Evolutionary conservation across 2,329 filamentous ascomycete genomes (phyloP).

Genomic region (Cytospora schulzeri): DNA sequence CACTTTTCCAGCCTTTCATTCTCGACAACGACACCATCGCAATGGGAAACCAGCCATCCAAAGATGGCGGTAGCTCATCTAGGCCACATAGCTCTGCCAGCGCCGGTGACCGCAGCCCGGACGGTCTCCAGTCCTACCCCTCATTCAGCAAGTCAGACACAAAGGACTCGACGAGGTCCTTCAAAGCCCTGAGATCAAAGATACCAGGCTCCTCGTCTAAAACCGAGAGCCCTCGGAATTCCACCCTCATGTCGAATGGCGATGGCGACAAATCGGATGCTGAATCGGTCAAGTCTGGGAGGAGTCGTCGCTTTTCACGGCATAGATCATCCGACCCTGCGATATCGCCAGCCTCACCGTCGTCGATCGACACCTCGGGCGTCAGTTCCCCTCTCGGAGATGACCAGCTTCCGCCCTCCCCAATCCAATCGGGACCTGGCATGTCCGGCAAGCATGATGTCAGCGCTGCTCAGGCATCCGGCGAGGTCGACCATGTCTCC

Average conservation of each 20-base stretch:
- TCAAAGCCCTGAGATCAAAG: constrained; percentile 84
- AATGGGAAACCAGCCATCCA: constrained; percentile 79
- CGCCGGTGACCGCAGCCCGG: constrained; percentile 45
- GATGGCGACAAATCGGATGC: constrained; percentile 73
- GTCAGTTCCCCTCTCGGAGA: constrained; percentile 52
- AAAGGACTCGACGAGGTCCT: constrained; percentile 85
- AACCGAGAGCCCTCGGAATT: constrained; percentile 80
- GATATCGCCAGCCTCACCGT: constrained; percentile 44
- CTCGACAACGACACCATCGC: constrained; percentile 29
- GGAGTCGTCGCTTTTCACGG: constrained; percentile 56
- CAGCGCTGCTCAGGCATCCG: constrained; percentile 76
- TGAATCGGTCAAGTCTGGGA: constrained; percentile 72
- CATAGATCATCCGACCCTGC: constrained; percentile 48
- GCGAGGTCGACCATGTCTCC: constrained; percentile 93
- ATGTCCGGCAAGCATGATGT: constrained; percentile 77
- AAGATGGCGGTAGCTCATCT: constrained; percentile 52
- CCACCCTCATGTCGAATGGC: constrained; percentile 65
- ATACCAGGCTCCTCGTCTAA: constrained; percentile 71
- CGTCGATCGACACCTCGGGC: constrained; percentile 45
- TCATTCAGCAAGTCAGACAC: constrained; percentile 93
- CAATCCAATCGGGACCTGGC: constrained; percentile 75
- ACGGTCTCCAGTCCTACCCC: constrained; percentile 79
- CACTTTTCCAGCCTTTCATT: constrained; percentile 26
- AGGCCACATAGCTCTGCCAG: constrained; percentile 52
- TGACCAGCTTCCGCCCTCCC: constrained; percentile 75